phyloP scores from a whole-genome alignment of 176 grass and related monocot species.

The Lolium rigidum region DNA sequence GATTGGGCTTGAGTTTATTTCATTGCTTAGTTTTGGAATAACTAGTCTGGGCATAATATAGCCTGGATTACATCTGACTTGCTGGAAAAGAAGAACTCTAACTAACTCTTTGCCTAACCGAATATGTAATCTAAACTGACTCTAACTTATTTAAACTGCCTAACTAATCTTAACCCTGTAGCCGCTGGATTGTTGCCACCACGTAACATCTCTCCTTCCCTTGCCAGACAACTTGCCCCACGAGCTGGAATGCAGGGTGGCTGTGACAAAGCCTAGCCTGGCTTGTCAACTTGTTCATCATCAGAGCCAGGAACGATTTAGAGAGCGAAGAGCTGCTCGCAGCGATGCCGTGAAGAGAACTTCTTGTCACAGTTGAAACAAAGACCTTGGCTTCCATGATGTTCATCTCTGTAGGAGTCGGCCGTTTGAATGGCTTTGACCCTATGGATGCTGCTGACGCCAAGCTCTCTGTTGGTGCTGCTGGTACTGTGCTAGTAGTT shows the following conservation, averaged over 20 bases:
- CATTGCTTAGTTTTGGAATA: too few relatives aligned
- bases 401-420: constrained; percentile 5
- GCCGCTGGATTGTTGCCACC: too few relatives aligned
- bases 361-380: neutral
- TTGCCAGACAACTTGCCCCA: neutral
- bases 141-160: too few relatives aligned
- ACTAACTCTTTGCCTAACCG: too few relatives aligned
- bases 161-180: too few relatives aligned
- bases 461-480: neutral
- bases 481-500: neutral
- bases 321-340: neutral
- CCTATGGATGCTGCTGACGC: neutral
- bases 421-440: neutral
- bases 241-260: neutral
- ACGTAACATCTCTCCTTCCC: neutral
- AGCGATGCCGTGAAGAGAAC: neutral
- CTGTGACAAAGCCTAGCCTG: neutral
- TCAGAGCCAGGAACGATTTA: neutral
- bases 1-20: too few relatives aligned
- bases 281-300: neutral
- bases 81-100: too few relatives aligned
- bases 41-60: too few relatives aligned
- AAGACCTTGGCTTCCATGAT: neutral
- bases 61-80: too few relatives aligned
- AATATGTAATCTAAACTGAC: too few relatives aligned